Evolutionary conservation across 2,329 filamentous ascomycete genomes (phyloP), one percentile per base, ranked within the genome.

Genomic region (Fusarium virguliforme): DNA sequence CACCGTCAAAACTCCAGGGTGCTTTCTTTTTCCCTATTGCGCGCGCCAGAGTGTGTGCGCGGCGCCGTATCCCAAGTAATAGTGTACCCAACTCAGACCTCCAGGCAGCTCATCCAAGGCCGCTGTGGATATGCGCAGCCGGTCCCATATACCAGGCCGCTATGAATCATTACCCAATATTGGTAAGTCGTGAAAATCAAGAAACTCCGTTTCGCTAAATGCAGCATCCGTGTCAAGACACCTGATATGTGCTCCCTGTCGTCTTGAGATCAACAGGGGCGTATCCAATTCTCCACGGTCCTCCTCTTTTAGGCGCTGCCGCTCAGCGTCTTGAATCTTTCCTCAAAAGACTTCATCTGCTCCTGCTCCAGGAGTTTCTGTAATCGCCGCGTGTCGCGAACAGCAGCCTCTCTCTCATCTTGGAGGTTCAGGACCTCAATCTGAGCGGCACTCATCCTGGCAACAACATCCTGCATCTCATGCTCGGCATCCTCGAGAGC

Each of bases 371-470:
- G 88, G 70, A 90, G 84, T 62, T 85, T 86, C 78, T 94, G 91
- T 56, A 96, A 85, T 76, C 85, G 87, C 74, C 89, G 87, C 64
- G 93, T 94, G 79, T 92, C 88, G 56, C 89, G 88, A 74, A 93
- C 88, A 24, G 93, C 92, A 72, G 91, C 89, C 76, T 96, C 93
- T 74, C 89, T 87, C 80, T 92, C 89, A 72, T 89, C 89, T 79
- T 95, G 93, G 53, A 97, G 85, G 78, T 94, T 91, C 75, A 92
- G 89, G 50, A 96, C 93, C 81, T 95, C 92, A 70, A 95, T 92
- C 82, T 96, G 93, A 28, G 93, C 92, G 74, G 86, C 85, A 81
- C 93, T 95, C 90, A 97, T 95, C 74, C 89, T 88, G 65, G 90
- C 86, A 15, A 96, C 91, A 6, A 96, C 93, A 77, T 93, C 90